Conservation (phyloP, 768 basidiomycete genomes). For the Amanita pallidorosea region DNA sequence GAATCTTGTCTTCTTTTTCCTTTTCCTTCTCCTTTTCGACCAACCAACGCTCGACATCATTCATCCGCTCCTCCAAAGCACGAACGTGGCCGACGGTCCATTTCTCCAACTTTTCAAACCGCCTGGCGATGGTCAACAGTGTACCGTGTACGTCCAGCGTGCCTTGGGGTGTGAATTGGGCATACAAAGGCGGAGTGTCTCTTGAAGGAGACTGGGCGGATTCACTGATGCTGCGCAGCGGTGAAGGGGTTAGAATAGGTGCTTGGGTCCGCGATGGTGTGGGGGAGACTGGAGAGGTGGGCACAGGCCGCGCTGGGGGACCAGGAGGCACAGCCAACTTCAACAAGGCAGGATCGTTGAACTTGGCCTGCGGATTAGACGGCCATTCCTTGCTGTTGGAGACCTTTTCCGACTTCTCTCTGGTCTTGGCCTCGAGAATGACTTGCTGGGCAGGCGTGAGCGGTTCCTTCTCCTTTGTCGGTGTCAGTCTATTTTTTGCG, state of each 20-base stretch:
- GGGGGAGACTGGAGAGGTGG: constrained; percentile 57
- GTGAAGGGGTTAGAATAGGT: constrained; percentile 54
- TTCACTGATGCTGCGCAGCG: constrained; percentile 37
- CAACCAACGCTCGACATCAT: constrained; percentile 83
- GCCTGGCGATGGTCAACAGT: constrained; percentile 59
- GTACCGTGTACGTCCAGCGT: constrained; percentile 68
- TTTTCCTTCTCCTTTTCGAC: constrained; percentile 79
- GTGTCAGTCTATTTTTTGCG: constrained; percentile 67
- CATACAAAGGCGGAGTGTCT: constrained; percentile 63
- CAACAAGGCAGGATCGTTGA: constrained; percentile 44
- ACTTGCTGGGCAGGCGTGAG: constrained; percentile 84
- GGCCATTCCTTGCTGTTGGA: constrained; percentile 48
- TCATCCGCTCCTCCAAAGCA: constrained; percentile 85
- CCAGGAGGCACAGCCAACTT: constrained; percentile 45
- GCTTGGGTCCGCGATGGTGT: constrained; percentile 37
- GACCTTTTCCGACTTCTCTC: constrained; percentile 49
- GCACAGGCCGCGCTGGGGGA: constrained; percentile 25
- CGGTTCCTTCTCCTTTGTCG: constrained; percentile 60
- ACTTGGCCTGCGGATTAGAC: constrained; percentile 38
- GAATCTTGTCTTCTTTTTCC: constrained; percentile 36
- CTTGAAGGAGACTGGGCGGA: constrained; percentile 37
- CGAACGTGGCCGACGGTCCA: constrained; percentile 87
- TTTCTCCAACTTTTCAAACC: constrained; percentile 84
- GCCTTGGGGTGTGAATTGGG: constrained; percentile 63
- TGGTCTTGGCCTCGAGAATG: constrained; percentile 60